Evolutionary conservation across 1,139 yeast species (phyloP), one percentile per base, ranked within the genome.

Genomic region (Ogataea hybrid): DNA sequence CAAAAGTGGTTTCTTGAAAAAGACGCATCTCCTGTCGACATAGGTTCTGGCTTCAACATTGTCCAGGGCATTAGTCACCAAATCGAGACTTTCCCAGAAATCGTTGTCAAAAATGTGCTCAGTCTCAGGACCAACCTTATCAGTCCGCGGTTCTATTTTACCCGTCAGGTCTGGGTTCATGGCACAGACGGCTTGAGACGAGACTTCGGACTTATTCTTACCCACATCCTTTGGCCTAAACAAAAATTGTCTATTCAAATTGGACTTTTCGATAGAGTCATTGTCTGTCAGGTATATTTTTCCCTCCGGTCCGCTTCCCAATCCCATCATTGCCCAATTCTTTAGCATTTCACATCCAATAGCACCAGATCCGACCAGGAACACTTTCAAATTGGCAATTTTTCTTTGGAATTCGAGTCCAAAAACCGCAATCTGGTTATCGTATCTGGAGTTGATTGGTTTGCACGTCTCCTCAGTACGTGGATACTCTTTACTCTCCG

Each of bases 281-380:
- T 83, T 94, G 68, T 92, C 99, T 31, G 99, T 92, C 35, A 94
- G 83, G 39, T 69, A 67, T 49, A 92, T 86, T 54, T 79, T 75
- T 58, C 99, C 99, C 3, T 84, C 65, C 28, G 92, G 87, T 25
- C 98, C 97, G 20, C 95, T 74, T 25, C 96, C 97, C 44, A 92
- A 71, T 37, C 99, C 98, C 81, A 90, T 77, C 78, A 92, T 76
- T 7, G 98, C 97, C 97, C 97, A 92, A 62, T 89, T 90, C 68
- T 92, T 92, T 59, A 92, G 74, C 94, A 94, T 92, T 69, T 92
- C 99, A 69, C 99, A 92, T 36, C 99, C 99, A 71, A 92, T 92
- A 29, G 99, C 99, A 61, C 99, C 99, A 2, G 97, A 80, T 38
- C 99, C 99, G 32, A 92, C 98, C 52, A 92, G 71, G 64, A 92